Evolutionary conservation across 2,329 filamentous ascomycete species (phyloP), one percentile per base, ranked within the genome.

Genomic region (Nemania diffusa): DNA sequence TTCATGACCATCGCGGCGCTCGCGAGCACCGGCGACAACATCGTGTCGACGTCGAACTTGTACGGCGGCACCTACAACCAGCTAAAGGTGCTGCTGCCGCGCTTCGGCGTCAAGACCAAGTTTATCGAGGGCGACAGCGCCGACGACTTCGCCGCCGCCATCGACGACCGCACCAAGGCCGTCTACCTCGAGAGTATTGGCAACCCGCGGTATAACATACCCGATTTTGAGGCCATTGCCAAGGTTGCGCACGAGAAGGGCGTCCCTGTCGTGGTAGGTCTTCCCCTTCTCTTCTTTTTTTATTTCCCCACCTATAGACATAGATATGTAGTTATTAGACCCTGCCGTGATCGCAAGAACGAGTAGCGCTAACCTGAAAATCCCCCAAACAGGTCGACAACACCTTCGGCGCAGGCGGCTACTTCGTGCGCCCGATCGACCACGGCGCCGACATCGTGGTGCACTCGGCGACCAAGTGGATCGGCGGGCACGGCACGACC

Each of bases 31-130:
- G 95, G 95, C 55, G 94, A 97, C 84, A 97, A 97, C 84, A 97
- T 97, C 73, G 88, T 97, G 58, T 91, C 93, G 13, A 97, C 95
- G 6, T 90, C 91, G 57, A 97, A 97, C 81, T 84, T 97, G 64
- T 97, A 97, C 81, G 94, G 94, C 72, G 94, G 94, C 78, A 97
- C 95, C 17, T 97, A 97, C 85, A 97, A 98, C 83, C 95, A 97
- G 84, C 89, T 97, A 83, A 97, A 97, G 83, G 94, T 97, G 52
- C 87, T 93, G 72, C 85, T 97, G 63, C 91, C 93, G 6, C 89
- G 94, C n/a, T 82, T 97, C 52, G 95, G 95, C 69, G 94, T 98
- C 77, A 84, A 84, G 48, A 96, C 93, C 76, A 97, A 94, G 83
- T 97, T 97, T 74, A 87, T 97, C 75, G 85, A 90, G 62, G 92